A percentile compares a stretch with the other conserved stretches of the same genome.
Conservation (phyloP, 2,329 filamentous ascomycete species). For the Aureobasidium uvarum region DNA sequence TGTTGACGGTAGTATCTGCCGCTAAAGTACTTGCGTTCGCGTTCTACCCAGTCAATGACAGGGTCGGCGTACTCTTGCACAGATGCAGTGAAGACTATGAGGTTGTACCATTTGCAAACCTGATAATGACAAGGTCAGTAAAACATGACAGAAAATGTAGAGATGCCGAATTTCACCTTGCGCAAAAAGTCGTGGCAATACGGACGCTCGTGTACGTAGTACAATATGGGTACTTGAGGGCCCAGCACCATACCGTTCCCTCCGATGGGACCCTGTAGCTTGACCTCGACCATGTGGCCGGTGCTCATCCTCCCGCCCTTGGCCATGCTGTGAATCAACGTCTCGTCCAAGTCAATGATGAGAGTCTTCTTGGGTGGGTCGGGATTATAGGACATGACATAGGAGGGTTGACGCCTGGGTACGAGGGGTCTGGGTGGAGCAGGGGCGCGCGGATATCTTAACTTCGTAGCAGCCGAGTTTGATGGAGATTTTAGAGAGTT, state of each 20-base stretch:
- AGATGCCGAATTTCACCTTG: slow-evolving; percentile 53
- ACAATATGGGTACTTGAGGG: slow-evolving; percentile 92
- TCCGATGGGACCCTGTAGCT: slow-evolving; percentile 52
- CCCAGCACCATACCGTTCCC: slow-evolving; percentile 67
- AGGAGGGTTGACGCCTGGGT: slow-evolving; percentile 84
- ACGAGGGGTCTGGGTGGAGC: slow-evolving; percentile 87
- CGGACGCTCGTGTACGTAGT: slow-evolving; percentile 97
- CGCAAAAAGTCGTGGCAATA: slow-evolving; percentile 96
- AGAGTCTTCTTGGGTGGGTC: slow-evolving; percentile 80
- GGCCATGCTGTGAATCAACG: slow-evolving; percentile 95
- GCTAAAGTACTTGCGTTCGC: slow-evolving; percentile 94
- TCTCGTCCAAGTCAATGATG: slow-evolving; percentile 94
- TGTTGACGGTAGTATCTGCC: slow-evolving; percentile 94
- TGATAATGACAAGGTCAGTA: slow-evolving; percentile 40
- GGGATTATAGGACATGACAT: slow-evolving; percentile 61
- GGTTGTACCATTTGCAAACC: slow-evolving; percentile 96
- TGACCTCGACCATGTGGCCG: slow-evolving; percentile 99
- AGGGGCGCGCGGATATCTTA: slow-evolving; percentile 87
- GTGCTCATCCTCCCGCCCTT: slow-evolving; percentile 95
- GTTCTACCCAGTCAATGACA: slow-evolving; percentile 97
- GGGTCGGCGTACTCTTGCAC: slow-evolving; percentile 99
- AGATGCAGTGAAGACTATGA: slow-evolving; percentile 94
- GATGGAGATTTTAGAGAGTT: slow-evolving; percentile 92
- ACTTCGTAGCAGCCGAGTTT: slow-evolving; percentile 63
- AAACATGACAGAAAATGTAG: background rate